phyloP scores from a whole-genome alignment of 2,329 filamentous ascomycete species.

The Ascosphaera apis region DNA sequence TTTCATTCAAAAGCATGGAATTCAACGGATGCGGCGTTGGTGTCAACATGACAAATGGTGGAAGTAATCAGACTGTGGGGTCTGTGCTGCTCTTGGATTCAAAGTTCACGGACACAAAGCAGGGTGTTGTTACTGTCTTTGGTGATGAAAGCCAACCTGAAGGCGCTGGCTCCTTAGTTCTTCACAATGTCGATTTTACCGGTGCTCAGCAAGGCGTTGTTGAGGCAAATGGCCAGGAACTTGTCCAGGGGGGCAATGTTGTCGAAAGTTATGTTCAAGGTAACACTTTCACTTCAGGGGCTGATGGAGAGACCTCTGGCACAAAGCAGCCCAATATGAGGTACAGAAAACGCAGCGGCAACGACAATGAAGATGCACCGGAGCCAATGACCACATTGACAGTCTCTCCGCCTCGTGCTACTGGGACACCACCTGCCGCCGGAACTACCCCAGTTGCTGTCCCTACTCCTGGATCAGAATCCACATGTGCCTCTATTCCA shows the following conservation, averaged over 20 bases:
- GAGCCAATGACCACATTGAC: constrained; percentile 3
- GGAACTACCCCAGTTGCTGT: constrained; percentile 2
- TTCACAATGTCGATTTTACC: constrained; percentile 76
- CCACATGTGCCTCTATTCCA: constrained; percentile 9
- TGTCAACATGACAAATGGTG: constrained; percentile 52
- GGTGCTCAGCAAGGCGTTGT: constrained; percentile 46
- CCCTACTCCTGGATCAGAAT: constrained; percentile 4
- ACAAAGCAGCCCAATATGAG: constrained; percentile 8
- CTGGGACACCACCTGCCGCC: constrained; percentile 5
- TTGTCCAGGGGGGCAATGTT: constrained; percentile 47
- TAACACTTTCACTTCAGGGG: constrained; percentile 34
- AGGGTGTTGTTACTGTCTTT: constrained; percentile 59
- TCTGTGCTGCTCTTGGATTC: constrained; percentile 69
- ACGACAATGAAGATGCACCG: neutral
- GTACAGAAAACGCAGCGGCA: constrained; percentile 9
- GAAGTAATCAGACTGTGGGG: constrained; percentile 50
- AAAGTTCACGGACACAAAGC: constrained; percentile 48
- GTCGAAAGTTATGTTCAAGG: constrained; percentile 61
- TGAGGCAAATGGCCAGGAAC: constrained; percentile 28
- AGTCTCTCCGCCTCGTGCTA: constrained; percentile 4
- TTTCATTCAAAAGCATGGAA: constrained; percentile 52
- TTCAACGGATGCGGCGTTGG: constrained; percentile 57
- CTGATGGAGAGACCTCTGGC: constrained; percentile 4
- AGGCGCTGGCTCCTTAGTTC: constrained; percentile 58
- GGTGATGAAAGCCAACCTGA: constrained; percentile 33